These are phyloP conservation scores for Suillus ampliporus DNA, from an alignment of 768 basidiomycete species.

Conservation along the genomic window DNA sequence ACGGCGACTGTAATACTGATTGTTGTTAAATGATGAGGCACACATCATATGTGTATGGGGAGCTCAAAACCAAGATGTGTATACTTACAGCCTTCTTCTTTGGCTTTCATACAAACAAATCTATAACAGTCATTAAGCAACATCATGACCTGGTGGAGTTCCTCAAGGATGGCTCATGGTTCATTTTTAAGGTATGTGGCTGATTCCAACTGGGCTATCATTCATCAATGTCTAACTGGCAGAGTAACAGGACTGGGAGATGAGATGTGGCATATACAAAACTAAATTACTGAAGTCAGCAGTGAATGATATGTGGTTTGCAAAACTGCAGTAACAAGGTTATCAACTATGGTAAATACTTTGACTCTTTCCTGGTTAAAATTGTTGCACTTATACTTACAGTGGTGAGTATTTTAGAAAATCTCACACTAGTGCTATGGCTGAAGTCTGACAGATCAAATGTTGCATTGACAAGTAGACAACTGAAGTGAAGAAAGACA, in stretches of 20 bases:
- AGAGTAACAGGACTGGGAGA: constrained; percentile 9
- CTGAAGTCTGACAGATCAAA: too few species aligned
- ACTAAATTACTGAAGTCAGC: constrained; percentile 28
- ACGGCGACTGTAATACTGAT: too few species aligned
- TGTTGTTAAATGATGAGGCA: not conserved
- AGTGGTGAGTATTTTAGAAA: not conserved
- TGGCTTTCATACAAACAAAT: constrained; percentile 4
- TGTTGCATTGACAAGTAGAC: too few species aligned
- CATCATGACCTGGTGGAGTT: constrained; percentile 6
- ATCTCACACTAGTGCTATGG: too few species aligned
- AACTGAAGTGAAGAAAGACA: too few species aligned
- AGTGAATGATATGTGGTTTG: constrained; percentile 33
- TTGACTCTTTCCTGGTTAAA: constrained; percentile 22
- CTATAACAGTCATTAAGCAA: not conserved
- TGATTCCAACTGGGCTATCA: too few species aligned
- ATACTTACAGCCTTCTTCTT: constrained; percentile 3
- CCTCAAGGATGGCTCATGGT: constrained; percentile 13
- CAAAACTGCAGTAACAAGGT: constrained; percentile 32
- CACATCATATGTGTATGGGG: constrained; percentile 14
- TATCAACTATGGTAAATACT: constrained; percentile 23
- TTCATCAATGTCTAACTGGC: not conserved
- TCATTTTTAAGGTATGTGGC: constrained; percentile 7
- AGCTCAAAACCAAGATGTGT: constrained; percentile 15
- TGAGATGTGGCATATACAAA: constrained; percentile 30
- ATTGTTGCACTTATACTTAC: constrained; percentile 10